phyloP scores from a whole-genome alignment of 75 land plant genomes.

The Picea sitchensis region DNA sequence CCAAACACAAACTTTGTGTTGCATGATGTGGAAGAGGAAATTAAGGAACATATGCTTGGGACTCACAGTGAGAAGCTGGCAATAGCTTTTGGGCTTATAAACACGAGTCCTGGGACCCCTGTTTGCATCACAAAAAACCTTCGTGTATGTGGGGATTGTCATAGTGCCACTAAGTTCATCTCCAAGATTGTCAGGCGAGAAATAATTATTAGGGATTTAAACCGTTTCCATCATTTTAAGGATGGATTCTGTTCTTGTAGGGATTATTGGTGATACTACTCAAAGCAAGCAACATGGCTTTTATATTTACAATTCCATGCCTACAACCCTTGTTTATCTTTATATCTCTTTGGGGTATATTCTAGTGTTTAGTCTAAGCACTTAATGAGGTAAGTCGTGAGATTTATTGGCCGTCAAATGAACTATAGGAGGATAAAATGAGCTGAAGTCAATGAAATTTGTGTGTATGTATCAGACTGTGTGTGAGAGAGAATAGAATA shows the following conservation, averaged over 20 bases:
- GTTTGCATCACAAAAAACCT: conserved; percentile 17
- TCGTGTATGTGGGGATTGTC: conserved; percentile 18
- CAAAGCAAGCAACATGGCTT: no score
- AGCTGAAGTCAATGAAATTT: no score
- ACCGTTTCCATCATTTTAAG: conserved; percentile 19
- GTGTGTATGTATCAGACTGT: no score
- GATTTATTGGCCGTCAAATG: no score
- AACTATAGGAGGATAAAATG: no score
- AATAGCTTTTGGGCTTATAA: conserved; percentile 9
- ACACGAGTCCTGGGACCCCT: conserved; percentile 10
- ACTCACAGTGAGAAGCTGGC: conserved; percentile 19
- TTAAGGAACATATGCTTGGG: conserved; percentile 8
- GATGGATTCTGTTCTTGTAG: conserved; percentile 18
- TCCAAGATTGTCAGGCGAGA: conserved; percentile 19
- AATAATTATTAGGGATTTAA: conserved; percentile 16
- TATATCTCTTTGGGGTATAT: no score
- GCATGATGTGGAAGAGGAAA: conserved; percentile 12
- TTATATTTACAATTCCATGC: no score
- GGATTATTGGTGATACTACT: conserved; percentile 13
- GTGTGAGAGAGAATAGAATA: no score
- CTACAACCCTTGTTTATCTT: no score
- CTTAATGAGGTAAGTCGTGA: no score
- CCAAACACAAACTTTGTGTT: conserved; percentile 8
- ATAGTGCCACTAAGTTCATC: conserved; percentile 14
- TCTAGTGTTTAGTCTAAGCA: no score